These are phyloP conservation scores for Calocera cornea DNA, from an alignment of 768 basidiomycete genomes.

Conservation along the genomic window DNA sequence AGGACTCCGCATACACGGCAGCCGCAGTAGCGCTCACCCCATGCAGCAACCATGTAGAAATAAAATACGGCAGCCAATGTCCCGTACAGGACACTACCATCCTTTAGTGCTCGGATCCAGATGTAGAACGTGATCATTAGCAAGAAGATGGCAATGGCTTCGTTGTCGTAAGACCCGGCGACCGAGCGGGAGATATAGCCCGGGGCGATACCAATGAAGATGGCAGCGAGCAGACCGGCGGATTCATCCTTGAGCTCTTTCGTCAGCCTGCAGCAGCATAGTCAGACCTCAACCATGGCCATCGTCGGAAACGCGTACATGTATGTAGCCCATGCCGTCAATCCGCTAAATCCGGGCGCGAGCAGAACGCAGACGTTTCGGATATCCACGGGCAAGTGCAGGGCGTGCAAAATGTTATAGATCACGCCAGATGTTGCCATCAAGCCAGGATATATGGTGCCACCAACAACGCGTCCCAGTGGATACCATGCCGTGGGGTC, in stretches of 20 bases:
- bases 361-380: slow-evolving; percentile 92
- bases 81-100: slow-evolving; percentile 83
- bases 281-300: background rate
- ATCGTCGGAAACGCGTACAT: slow-evolving; percentile 42
- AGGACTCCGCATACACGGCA: background rate
- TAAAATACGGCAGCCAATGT: slow-evolving; percentile 89
- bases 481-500: slow-evolving; percentile 99
- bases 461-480: slow-evolving; percentile 93
- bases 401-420: slow-evolving; percentile 72
- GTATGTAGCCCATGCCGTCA: slow-evolving; percentile 94
- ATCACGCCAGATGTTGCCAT: slow-evolving; percentile 98
- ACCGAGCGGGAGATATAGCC: slow-evolving; percentile 99
- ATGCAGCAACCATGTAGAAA: slow-evolving; percentile 99
- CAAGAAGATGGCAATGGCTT: slow-evolving; percentile 98
- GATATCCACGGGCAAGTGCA: slow-evolving; percentile 95
- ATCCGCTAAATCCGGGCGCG: slow-evolving; percentile 90
- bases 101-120: slow-evolving; percentile 94
- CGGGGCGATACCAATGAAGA: slow-evolving; percentile 95
- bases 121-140: slow-evolving; percentile 98
- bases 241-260: slow-evolving; percentile 91
- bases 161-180: slow-evolving; percentile 98
- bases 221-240: slow-evolving; percentile 91
- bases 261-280: slow-evolving; percentile 54
- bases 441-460: slow-evolving; percentile 93
- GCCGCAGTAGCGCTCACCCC: slow-evolving; percentile 49